Conservation (phyloP, 2,329 filamentous ascomycete species). For the Juglanconis oblonga region DNA sequence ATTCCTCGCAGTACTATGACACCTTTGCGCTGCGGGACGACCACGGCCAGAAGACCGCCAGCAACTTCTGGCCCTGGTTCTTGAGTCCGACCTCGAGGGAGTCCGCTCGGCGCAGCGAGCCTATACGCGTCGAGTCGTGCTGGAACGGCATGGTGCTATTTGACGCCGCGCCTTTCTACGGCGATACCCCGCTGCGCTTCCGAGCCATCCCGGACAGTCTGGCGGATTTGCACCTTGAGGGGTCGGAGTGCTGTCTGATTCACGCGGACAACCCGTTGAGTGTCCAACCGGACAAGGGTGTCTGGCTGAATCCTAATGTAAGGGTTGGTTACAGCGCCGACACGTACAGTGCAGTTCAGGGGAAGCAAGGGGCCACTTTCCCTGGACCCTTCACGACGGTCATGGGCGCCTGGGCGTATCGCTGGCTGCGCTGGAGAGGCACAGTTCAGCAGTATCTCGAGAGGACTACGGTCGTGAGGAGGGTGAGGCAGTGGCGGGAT, state of each 20-base stretch:
- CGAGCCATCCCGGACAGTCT: constrained; percentile 63
- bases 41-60: constrained; percentile 48
- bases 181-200: constrained; percentile 48
- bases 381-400: constrained; percentile 47
- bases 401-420: constrained; percentile 57
- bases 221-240: constrained; percentile 63
- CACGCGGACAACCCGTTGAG: constrained; percentile 67
- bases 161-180: constrained; percentile 45
- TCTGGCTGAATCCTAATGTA: constrained; percentile 68
- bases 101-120: constrained; percentile 46
- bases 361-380: constrained; percentile 41
- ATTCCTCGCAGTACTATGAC: constrained; percentile 55
- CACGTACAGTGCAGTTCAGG: constrained; percentile 50
- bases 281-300: constrained; percentile 41
- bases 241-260: constrained; percentile 76
- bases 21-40: constrained; percentile 59
- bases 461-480: constrained; percentile 34
- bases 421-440: constrained; percentile 45
- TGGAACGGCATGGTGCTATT: constrained; percentile 63
- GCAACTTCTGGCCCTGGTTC: constrained; percentile 60
- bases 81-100: constrained; percentile 37
- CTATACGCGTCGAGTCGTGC: constrained; percentile 62
- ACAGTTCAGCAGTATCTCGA: constrained; percentile 36
- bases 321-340: constrained; percentile 60
- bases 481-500: constrained; percentile 39